Evolutionary conservation across 2,329 filamentous ascomycete species (phyloP).

Genomic region (Sarocladium oryzae): DNA sequence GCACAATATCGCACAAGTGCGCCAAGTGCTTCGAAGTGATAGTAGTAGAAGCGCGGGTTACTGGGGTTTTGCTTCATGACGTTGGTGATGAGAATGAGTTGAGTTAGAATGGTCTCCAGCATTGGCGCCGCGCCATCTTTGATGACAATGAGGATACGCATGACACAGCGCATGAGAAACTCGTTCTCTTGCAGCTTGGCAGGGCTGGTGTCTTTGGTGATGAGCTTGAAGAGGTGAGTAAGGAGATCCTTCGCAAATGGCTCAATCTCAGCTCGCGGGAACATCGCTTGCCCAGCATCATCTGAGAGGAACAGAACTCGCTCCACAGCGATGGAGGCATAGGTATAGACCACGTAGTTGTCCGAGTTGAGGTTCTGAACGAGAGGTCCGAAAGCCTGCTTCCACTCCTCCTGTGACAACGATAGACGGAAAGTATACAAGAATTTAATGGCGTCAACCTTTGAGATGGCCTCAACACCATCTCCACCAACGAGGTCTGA

Average conservation of each 20-base stretch:
- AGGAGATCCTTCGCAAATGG: constrained; percentile 80
- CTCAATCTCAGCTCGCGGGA: constrained; percentile 71
- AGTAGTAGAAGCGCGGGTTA: constrained; percentile 98
- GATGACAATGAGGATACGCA: constrained; percentile 93
- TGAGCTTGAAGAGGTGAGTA: constrained; percentile 82
- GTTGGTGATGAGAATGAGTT: constrained; percentile 82
- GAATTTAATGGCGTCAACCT: constrained; percentile 97
- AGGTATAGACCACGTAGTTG: constrained; percentile 97
- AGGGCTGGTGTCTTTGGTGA: constrained; percentile 76
- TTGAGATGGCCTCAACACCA: constrained; percentile 73
- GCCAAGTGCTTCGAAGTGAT: constrained; percentile 90
- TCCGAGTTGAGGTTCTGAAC: constrained; percentile 84
- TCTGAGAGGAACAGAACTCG: constrained; percentile 80
- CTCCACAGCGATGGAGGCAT: constrained; percentile 95
- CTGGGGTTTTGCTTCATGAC: constrained; percentile 93
- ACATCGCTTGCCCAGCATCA: constrained; percentile 68
- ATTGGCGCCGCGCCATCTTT: constrained; percentile 72
- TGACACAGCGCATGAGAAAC: constrained; percentile 96
- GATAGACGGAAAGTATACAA: constrained; percentile 96
- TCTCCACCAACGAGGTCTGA: constrained; percentile 71
- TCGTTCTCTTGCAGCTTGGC: constrained; percentile 98
- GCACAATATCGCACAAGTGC: constrained; percentile 71
- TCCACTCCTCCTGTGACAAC: constrained; percentile 87
- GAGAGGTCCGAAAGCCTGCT: constrained; percentile 77
- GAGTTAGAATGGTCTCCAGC: constrained; percentile 70